A percentile compares a stretch with the other conserved stretches of the same genome.
Evolutionary conservation across 345 rosid genomes (phyloP).

Genomic region (Streptanthus diversifolius): DNA sequence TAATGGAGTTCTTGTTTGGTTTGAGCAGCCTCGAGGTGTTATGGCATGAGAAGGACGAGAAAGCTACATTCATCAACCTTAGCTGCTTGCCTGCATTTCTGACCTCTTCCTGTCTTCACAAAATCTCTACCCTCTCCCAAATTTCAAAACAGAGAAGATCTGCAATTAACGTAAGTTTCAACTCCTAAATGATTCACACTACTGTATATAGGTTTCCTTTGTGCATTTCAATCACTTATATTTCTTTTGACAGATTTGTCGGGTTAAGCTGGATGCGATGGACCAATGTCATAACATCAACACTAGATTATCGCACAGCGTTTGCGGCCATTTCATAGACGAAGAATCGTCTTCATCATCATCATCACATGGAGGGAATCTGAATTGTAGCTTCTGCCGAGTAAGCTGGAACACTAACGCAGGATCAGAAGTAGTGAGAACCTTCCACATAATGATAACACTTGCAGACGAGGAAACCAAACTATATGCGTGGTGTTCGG

Average conservation of each 20-base stretch:
- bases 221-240: background rate
- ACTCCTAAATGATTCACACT: background rate
- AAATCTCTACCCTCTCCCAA: slow-evolving; percentile 52
- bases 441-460: slow-evolving; percentile 64
- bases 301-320: slow-evolving; percentile 53
- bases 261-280: slow-evolving; percentile 67
- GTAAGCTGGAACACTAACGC: slow-evolving; percentile 25
- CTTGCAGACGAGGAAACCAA: slow-evolving; percentile 61
- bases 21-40: slow-evolving; percentile 60
- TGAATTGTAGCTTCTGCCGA: slow-evolving; percentile 67
- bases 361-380: slow-evolving; percentile 26
- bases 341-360: slow-evolving; percentile 19
- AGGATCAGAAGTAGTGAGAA: slow-evolving; percentile 48
- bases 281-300: slow-evolving; percentile 52
- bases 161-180: slow-evolving; percentile 19
- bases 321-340: slow-evolving; percentile 65
- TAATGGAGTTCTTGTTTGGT: background rate
- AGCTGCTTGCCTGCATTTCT: slow-evolving; percentile 84
- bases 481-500: slow-evolving; percentile 67
- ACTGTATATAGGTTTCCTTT: background rate
- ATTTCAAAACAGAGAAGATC: slow-evolving; percentile 42
- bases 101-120: slow-evolving; percentile 77
- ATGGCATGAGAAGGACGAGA: slow-evolving; percentile 62
- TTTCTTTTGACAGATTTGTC: slow-evolving; percentile 51
- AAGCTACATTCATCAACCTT: slow-evolving; percentile 65